Evolutionary conservation across 1,139 yeast species (phyloP).

Genomic region (Diutina scorzettiae): DNA sequence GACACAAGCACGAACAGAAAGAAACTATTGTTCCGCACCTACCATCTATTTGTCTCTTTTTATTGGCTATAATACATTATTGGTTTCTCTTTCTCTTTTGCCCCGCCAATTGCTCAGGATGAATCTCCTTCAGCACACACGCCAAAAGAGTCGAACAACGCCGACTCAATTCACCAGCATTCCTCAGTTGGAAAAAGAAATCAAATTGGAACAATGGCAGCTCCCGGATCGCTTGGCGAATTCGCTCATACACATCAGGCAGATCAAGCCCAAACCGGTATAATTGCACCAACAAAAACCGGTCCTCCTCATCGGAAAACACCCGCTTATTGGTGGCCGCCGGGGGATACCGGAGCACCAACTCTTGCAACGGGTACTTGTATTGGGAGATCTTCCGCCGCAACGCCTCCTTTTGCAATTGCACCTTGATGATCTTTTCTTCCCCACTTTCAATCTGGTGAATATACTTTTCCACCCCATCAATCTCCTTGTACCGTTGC

Average conservation of each 20-base stretch:
- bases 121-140: conserved; percentile 51
- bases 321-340: conserved; percentile 43
- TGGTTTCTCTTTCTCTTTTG: background rate
- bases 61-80: background rate
- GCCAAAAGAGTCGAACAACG: conserved; percentile 56
- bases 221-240: conserved; percentile 48
- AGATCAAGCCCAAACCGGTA: conserved; percentile 57
- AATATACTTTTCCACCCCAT: conserved; percentile 59
- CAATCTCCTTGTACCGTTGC: conserved; percentile 51
- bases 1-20: too few relatives aligned
- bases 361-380: conserved; percentile 52
- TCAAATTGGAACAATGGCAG: conserved; percentile 58
- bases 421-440: conserved; percentile 46
- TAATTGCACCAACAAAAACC: conserved; percentile 53
- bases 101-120: conserved; percentile 7
- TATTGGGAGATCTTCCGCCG: conserved; percentile 52
- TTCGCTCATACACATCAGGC: conserved; percentile 50
- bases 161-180: conserved; percentile 51
- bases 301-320: conserved; percentile 64
- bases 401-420: conserved; percentile 54
- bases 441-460: conserved; percentile 68
- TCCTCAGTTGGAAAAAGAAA: conserved; percentile 60
- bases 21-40: too few relatives aligned
- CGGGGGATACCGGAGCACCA: conserved; percentile 50
- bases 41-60: too few relatives aligned